A percentile compares a stretch with the other conserved stretches of the same genome.
Evolutionary conservation across 1,284 basidiomycete genomes (phyloP).

Genomic region (Ustilago xerochloae): DNA sequence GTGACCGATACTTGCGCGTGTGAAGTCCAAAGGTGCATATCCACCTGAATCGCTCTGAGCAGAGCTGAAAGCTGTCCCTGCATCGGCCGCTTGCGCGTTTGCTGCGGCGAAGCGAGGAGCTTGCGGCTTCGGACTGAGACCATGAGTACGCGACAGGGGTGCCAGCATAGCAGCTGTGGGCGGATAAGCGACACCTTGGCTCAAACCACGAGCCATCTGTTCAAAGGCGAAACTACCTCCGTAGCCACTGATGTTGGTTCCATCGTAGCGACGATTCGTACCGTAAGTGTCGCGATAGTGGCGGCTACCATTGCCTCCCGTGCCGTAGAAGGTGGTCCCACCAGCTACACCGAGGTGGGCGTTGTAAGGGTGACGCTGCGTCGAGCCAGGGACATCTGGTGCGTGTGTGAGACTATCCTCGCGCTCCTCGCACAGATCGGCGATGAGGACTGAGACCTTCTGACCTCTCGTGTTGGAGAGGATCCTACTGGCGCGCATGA

Average conservation of each 20-base stretch:
- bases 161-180: constrained; percentile 64
- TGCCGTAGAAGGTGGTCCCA: constrained; percentile 22
- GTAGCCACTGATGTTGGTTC: constrained; percentile 37
- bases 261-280: constrained; percentile 42
- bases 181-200: constrained; percentile 57
- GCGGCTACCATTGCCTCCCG: constrained; percentile 20
- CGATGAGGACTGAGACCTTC: constrained; percentile 57
- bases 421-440: constrained; percentile 65
- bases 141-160: constrained; percentile 61
- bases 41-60: constrained; percentile 52
- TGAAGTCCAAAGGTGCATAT: constrained; percentile 32
- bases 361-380: constrained; percentile 33
- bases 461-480: constrained; percentile 55
- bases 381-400: constrained; percentile 51
- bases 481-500: constrained; percentile 88
- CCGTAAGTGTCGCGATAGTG: constrained; percentile 44
- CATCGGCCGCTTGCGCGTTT: constrained; percentile 12
- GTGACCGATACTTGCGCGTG: constrained; percentile 40
- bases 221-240: constrained; percentile 65
- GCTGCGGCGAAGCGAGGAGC: constrained; percentile 26
- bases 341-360: constrained; percentile 20
- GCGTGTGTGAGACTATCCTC: constrained; percentile 65
- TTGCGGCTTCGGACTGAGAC: constrained; percentile 54
- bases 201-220: constrained; percentile 63
- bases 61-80: constrained; percentile 33